phyloP scores from a whole-genome alignment of 805 yeast species.

The Ascoidea rubescens region DNA sequence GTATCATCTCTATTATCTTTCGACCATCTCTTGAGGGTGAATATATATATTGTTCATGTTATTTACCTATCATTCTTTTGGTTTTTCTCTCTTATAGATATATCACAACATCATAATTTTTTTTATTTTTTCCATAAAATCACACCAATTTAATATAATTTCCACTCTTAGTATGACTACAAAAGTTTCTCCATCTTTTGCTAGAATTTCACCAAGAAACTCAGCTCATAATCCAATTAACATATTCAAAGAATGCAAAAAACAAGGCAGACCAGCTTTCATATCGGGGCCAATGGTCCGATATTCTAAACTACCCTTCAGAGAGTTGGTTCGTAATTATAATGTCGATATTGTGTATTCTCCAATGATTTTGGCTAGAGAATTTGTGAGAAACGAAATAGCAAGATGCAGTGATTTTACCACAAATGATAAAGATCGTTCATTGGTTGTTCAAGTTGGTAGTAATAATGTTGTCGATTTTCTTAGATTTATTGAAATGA shows the following conservation, averaged over 20 bases:
- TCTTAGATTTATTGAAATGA: constrained; percentile 72
- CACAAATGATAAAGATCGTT: constrained; percentile 55
- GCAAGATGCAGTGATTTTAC: constrained; percentile 82
- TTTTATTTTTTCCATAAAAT: too few relatives aligned
- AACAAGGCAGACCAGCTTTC: constrained; percentile 39
- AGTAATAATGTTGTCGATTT: constrained; percentile 74
- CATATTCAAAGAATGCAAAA: constrained; percentile 32
- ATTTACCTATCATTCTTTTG: too few relatives aligned
- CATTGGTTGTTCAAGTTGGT: constrained; percentile 83
- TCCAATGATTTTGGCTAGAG: constrained; percentile 95
- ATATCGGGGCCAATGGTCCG: constrained; percentile 95
- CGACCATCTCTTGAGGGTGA: too few relatives aligned
- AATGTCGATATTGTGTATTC: constrained; percentile 76
- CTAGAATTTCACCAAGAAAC: constrained; percentile 18
- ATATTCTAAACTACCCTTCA: constrained; percentile 85
- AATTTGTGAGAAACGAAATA: constrained; percentile 70
- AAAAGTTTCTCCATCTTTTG: constrained; percentile 8
- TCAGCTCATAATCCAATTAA: constrained; percentile 34
- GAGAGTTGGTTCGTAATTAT: constrained; percentile 65
- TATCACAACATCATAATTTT: too few relatives aligned
- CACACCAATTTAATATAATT: too few relatives aligned
- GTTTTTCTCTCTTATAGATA: too few relatives aligned
- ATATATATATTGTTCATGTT: too few relatives aligned
- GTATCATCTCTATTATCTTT: too few relatives aligned
- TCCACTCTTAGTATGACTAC: too few relatives aligned